phyloP scores from a whole-genome alignment of 176 grass and related monocot species.

The Leersia perrieri region DNA sequence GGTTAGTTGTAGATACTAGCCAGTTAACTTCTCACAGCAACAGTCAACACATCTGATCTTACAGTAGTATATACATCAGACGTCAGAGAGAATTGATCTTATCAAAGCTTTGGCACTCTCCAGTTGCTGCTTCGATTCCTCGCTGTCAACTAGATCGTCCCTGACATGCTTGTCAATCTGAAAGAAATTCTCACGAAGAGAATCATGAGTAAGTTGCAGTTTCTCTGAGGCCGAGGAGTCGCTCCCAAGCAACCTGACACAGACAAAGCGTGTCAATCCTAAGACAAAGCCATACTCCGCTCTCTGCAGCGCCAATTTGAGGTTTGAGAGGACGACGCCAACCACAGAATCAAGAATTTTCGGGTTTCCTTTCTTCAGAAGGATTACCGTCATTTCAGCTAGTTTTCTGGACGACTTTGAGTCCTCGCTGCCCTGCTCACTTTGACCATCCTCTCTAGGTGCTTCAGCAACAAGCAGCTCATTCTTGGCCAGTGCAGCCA shows the following conservation, averaged over 20 bases:
- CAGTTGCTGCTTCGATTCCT: conserved; percentile 45
- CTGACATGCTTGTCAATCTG: conserved; percentile 40
- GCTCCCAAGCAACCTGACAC: conserved; percentile 56
- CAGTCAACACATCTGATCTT: background rate
- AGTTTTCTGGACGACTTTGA: conserved; percentile 54
- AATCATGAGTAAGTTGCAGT: conserved; percentile 43
- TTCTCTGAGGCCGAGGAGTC: conserved; percentile 20
- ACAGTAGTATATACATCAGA: conserved; percentile 35
- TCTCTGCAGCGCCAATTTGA: conserved; percentile 39
- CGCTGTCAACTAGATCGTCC: conserved; percentile 29
- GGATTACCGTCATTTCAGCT: conserved; percentile 47
- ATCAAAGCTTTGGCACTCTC: conserved; percentile 58
- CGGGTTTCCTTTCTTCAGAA: conserved; percentile 77
- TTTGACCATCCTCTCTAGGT: conserved; percentile 37
- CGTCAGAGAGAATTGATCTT: conserved; percentile 49
- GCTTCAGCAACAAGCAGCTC: conserved; percentile 46
- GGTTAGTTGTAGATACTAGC: background rate
- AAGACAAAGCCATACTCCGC: conserved; percentile 45
- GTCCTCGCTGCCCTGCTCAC: conserved; percentile 8
- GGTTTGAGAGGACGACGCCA: conserved; percentile 43
- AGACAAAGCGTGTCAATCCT: conserved; percentile 63
- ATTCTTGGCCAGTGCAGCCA: conserved; percentile 55
- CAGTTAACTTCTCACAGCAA: background rate
- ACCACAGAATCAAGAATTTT: conserved; percentile 64
- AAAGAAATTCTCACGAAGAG: conserved; percentile 47